Base-by-base conservation (phyloP, 139 green algal genomes). In the Microglena sp. region DNA sequence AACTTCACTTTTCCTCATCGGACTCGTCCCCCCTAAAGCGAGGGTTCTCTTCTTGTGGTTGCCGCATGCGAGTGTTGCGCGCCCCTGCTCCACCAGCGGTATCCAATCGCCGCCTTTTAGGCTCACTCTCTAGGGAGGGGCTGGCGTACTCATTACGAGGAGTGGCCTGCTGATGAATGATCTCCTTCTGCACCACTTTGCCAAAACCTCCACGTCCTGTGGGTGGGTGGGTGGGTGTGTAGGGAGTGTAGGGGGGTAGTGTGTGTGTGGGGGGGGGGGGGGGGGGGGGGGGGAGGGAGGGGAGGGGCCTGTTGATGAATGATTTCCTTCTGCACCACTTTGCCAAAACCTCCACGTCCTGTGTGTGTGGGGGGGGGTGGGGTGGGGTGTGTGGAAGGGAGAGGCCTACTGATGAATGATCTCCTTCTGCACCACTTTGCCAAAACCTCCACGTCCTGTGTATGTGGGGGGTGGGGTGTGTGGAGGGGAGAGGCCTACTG, bases 1-100 rank as follows among this genome's bases (percentile, higher is more conserved):
- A n/a, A n/a, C n/a, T n/a, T n/a, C n/a, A n/a, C 46, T 54, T 24
- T 21, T 69, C 63, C 53, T 69, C 63, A 50, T 57, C 45, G 21
- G 45, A 57, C 4, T 58, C 7, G 2, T 50, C 30, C 5, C 30
- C 63, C 24, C 63, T 53, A 32, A 69, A 62, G 27, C 63, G 46
- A 18, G 63, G 63, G 32, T 69, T 69, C 24, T 69, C 63, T 22
- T 60, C 63, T 32, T 60, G 30, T 36, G 45, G 26, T 18, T 28
- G 29, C 15, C 26, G n/a, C 28, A 8, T 15, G 3, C 26, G n/a
- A 18, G 55, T 32, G 27, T 22, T 31, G 5, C 11, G 4, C 7
- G 33, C 22, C 32, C 34, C 32, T 29, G 15, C 15, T 46, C 57
- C 2, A 33, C 43, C 2, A 67, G 15, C 22, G 34, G 59, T 11